These are phyloP conservation scores for Zygosaccharomyces sapae DNA, from an alignment of 1,139 yeast species.

Conservation along the genomic window DNA sequence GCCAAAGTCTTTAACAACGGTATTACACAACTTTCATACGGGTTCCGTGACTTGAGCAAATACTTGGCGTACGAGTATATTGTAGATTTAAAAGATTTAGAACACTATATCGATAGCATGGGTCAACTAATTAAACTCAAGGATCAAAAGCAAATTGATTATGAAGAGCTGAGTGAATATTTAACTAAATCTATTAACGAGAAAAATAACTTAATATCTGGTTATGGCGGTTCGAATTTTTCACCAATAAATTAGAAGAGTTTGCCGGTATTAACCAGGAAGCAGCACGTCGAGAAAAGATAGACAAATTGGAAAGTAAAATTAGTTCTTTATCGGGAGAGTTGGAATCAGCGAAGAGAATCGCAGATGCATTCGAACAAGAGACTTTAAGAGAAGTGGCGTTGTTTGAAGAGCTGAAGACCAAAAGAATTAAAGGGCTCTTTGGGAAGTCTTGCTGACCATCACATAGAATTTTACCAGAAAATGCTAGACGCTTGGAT, in stretches of 20 bases:
- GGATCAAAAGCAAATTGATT: slow-evolving; percentile 87
- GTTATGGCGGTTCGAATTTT: slow-evolving; percentile 50
- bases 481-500: slow-evolving; percentile 73
- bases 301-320: slow-evolving; percentile 50
- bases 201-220: slow-evolving; percentile 56
- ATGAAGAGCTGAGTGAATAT: slow-evolving; percentile 80
- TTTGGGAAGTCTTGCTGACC: slow-evolving; percentile 65
- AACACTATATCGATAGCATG: slow-evolving; percentile 75
- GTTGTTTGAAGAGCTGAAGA: slow-evolving; percentile 76
- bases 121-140: slow-evolving; percentile 74
- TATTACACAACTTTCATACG: slow-evolving; percentile 46
- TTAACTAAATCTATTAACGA: slow-evolving; percentile 66
- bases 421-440: slow-evolving; percentile 70
- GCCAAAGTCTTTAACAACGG: slow-evolving; percentile 53
- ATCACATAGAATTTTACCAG: slow-evolving; percentile 70
- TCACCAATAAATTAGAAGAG: slow-evolving; percentile 55
- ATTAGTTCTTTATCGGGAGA: slow-evolving; percentile 59
- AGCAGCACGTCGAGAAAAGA: slow-evolving; percentile 49
- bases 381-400: slow-evolving; percentile 69
- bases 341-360: slow-evolving; percentile 61
- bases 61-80: slow-evolving; percentile 77
- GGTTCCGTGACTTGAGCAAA: slow-evolving; percentile 48
- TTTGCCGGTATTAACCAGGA: slow-evolving; percentile 59
- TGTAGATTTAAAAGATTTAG: slow-evolving; percentile 79
- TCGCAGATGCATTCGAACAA: slow-evolving; percentile 66